Evolutionary conservation across 176 grass and related monocot species (phyloP).

Genomic region (Bolboschoenus planiculmis): DNA sequence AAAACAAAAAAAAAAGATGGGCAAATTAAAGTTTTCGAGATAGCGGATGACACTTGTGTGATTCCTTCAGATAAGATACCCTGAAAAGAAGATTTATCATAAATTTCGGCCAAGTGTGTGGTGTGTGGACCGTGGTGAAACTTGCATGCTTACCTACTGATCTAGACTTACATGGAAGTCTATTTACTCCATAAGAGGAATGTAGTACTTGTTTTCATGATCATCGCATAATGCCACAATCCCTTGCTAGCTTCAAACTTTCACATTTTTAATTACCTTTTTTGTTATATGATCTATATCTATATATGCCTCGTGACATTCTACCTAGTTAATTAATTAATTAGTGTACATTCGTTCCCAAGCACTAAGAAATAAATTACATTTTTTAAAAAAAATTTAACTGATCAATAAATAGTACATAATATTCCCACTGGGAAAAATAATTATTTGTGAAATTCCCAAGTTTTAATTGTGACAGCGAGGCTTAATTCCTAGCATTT

Average conservation of each 20-base stretch:
- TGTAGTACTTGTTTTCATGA: conserved; percentile 15
- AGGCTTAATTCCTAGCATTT: too few species aligned
- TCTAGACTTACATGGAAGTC: not conserved
- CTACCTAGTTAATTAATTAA: not conserved
- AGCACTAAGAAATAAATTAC: not conserved
- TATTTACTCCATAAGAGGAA: not conserved
- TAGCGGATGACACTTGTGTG: not conserved
- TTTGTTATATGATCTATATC: not conserved
- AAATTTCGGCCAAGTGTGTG: not conserved
- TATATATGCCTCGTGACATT: not conserved
- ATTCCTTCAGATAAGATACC: conserved; percentile 17
- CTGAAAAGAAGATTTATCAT: not conserved
- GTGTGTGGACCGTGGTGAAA: not conserved
- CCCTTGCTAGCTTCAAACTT: not conserved
- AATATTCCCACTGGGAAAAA: not conserved
- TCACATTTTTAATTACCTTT: not conserved
- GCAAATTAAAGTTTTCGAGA: not conserved
- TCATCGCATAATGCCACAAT: conserved; percentile 22
- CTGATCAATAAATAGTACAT: not conserved
- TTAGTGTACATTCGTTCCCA: not conserved
- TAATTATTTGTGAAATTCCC: not conserved
- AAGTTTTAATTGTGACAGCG: not conserved
- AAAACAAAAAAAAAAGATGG: too few species aligned
- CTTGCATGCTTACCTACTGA: not conserved
- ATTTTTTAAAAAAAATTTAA: not conserved